These are phyloP conservation scores for Dendrobium catenatum DNA, from an alignment of 106 monocot genomes.

Conservation along the genomic window DNA sequence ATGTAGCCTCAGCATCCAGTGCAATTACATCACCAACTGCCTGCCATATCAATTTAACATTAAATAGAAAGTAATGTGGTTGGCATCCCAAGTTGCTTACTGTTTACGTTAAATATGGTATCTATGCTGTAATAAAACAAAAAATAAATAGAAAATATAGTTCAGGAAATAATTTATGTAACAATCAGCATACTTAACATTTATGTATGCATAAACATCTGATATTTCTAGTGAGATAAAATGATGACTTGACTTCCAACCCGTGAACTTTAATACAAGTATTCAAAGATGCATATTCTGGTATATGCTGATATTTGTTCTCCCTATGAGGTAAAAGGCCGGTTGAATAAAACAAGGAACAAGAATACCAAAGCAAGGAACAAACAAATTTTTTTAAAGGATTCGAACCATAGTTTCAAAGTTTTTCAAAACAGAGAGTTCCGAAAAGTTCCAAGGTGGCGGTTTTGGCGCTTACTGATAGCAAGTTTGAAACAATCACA, in stretches of 20 bases:
- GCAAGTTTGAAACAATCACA: not conserved
- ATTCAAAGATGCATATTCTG: not conserved
- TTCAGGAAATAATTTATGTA: not conserved
- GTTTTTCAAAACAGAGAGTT: not conserved
- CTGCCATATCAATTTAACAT: conserved; percentile 21
- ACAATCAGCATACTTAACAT: conserved; percentile 2
- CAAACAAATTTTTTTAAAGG: not conserved
- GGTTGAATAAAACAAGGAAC: not conserved
- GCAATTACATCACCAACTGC: conserved; percentile 49
- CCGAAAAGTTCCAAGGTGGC: not conserved
- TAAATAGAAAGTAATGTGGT: not conserved
- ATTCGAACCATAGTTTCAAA: not conserved
- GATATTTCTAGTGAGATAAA: not conserved
- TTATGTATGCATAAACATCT: not conserved
- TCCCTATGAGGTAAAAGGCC: not conserved
- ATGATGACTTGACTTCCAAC: not conserved
- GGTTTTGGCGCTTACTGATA: not conserved
- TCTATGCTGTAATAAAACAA: not conserved
- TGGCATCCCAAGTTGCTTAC: not conserved
- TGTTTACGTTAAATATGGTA: not conserved
- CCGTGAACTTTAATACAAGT: not conserved
- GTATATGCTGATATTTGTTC: not conserved
- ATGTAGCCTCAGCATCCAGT: conserved; percentile 87
- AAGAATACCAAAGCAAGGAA: not conserved
- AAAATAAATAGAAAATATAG: not conserved